These are phyloP conservation scores for Oryza rufipogon DNA, from an alignment of 176 grass and related monocot species.

Conservation along the genomic window DNA sequence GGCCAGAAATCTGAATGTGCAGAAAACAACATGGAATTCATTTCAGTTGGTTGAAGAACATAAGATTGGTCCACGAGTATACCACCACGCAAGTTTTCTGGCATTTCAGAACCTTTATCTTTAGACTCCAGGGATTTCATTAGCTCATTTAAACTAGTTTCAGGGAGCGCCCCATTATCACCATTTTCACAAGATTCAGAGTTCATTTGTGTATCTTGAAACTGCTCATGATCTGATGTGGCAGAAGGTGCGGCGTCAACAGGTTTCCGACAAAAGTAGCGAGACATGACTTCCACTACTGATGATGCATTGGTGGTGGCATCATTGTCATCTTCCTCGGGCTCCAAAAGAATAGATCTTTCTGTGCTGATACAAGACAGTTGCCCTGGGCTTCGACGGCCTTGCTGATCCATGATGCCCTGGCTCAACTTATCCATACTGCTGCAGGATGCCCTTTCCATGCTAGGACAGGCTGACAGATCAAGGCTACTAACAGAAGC, in stretches of 20 bases:
- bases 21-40: slow-evolving; percentile 80
- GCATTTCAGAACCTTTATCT: slow-evolving; percentile 68
- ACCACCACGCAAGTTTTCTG: slow-evolving; percentile 74
- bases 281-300: slow-evolving; percentile 59
- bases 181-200: slow-evolving; percentile 45
- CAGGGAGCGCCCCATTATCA: slow-evolving; percentile 16
- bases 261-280: slow-evolving; percentile 51
- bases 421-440: slow-evolving; percentile 34
- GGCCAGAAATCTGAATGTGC: slow-evolving; percentile 72
- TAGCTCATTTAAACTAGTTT: slow-evolving; percentile 68
- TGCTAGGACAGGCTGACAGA: slow-evolving; percentile 35
- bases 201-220: slow-evolving; percentile 29
- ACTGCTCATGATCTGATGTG: slow-evolving; percentile 20
- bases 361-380: slow-evolving; percentile 37
- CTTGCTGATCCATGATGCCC: slow-evolving; percentile 9
- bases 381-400: slow-evolving; percentile 40
- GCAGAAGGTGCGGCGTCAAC: slow-evolving; percentile 29
- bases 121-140: slow-evolving; percentile 76
- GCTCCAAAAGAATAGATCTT: slow-evolving; percentile 54
- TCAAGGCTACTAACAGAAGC: slow-evolving; percentile 33
- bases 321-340: slow-evolving; percentile 41
- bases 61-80: slow-evolving; percentile 79
- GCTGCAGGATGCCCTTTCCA: slow-evolving; percentile 15
- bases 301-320: slow-evolving; percentile 34
- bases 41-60: slow-evolving; percentile 60